A percentile compares a stretch with the other conserved stretches of the same genome.
Evolutionary conservation across 805 yeast genomes (phyloP).

Genomic region (Saccharomyces eubayanus): DNA sequence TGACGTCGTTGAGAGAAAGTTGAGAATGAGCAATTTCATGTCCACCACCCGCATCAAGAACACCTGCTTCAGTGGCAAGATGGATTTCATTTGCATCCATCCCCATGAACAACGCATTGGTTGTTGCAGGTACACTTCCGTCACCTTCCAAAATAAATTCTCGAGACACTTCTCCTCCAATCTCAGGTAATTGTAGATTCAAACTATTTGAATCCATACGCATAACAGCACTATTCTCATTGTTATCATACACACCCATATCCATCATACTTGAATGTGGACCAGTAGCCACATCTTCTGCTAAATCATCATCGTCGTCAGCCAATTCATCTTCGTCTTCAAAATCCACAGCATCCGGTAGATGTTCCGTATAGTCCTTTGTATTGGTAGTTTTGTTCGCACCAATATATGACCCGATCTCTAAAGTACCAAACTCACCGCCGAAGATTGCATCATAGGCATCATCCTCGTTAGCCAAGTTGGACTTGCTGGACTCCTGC

Average conservation of each 20-base stretch:
- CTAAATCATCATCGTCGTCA: slow-evolving; percentile 60
- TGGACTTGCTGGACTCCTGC: slow-evolving; percentile 7
- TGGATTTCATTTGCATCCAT: slow-evolving; percentile 15
- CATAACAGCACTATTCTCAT: slow-evolving; percentile 11
- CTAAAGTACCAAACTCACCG: slow-evolving; percentile 32
- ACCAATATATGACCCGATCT: slow-evolving; percentile 26
- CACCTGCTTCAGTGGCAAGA: slow-evolving; percentile 2
- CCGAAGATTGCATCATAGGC: slow-evolving; percentile 34
- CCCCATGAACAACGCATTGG: slow-evolving; percentile 29
- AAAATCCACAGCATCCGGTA: slow-evolving; percentile 87
- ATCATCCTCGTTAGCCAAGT: slow-evolving; percentile 32
- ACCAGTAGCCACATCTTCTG: slow-evolving; percentile 13
- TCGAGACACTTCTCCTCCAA: slow-evolving; percentile 6
- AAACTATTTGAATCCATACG: not conserved
- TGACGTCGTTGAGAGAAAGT: not conserved
- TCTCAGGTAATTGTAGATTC: slow-evolving; percentile 3
- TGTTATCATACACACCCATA: slow-evolving; percentile 23
- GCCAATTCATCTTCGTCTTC: slow-evolving; percentile 93
- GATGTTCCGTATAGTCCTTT: slow-evolving; percentile 45
- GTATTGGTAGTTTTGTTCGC: slow-evolving; percentile 28
- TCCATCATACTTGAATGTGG: slow-evolving; percentile 6
- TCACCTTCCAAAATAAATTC: slow-evolving; percentile 7
- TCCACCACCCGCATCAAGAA: not conserved
- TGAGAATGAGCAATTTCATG: not conserved
- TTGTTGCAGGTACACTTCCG: slow-evolving; percentile 9